Percentiles rank a stretch among this genome's conserved stretches.
These are phyloP conservation scores for Panicum miliaceum DNA, from an alignment of 176 grass and related monocot genomes.

Conservation along the genomic window DNA sequence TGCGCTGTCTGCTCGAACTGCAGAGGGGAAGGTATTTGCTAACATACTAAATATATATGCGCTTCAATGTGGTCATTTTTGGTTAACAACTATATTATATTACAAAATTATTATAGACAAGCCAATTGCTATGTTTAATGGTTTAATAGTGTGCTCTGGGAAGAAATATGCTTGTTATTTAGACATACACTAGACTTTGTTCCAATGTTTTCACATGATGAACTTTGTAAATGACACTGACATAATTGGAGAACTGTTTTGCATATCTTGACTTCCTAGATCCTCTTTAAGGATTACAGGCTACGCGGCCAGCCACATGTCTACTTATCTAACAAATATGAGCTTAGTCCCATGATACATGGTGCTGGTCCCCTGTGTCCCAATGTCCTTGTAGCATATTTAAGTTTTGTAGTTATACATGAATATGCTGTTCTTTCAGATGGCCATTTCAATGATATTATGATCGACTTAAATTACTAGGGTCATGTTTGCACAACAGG, in stretches of 20 bases:
- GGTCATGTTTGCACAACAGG: background rate
- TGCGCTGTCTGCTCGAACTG: constrained; percentile 84
- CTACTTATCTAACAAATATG: background rate
- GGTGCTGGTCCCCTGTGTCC: background rate
- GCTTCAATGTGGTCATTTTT: background rate
- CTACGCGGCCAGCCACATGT: background rate
- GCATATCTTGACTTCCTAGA: background rate
- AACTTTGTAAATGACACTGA: background rate
- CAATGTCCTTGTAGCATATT: background rate
- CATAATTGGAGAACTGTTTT: constrained; percentile 6
- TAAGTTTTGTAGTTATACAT: background rate
- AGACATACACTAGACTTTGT: background rate
- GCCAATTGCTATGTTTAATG: background rate
- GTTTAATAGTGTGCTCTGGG: background rate
- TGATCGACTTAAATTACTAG: background rate
- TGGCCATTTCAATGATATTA: constrained; percentile 1
- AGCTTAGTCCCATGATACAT: background rate
- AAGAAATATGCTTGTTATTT: constrained; percentile 22
- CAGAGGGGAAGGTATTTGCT: constrained; percentile 80
- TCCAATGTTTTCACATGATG: background rate
- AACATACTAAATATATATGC: background rate
- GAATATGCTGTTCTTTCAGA: background rate
- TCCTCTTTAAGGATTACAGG: background rate
- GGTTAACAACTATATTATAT: background rate
- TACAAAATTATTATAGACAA: background rate